Conservation (phyloP, 1,284 basidiomycete species). For the Trichosporon coremiiforme region DNA sequence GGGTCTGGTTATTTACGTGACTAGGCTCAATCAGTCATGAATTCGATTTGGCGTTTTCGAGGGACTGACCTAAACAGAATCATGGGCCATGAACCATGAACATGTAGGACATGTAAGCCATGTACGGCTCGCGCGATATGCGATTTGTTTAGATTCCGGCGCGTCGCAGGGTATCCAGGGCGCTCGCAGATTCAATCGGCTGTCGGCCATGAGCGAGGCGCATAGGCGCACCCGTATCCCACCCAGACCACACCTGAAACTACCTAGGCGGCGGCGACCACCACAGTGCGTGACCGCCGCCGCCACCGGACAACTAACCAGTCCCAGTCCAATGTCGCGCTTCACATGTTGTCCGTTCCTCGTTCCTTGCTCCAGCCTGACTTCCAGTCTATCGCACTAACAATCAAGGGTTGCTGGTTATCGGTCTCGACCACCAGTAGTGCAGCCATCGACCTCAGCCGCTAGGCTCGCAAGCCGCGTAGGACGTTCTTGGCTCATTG, state of each 20-base stretch:
- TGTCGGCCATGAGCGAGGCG: conserved; percentile 8
- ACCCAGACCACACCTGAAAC: neutral
- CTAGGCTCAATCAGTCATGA: neutral
- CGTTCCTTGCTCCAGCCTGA: neutral
- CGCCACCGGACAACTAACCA: neutral
- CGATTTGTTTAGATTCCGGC: conserved; percentile 7
- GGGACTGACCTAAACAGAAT: neutral
- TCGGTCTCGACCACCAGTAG: neutral
- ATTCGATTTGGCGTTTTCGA: conserved; percentile 1
- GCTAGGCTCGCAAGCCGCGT: neutral
- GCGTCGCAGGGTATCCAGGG: neutral
- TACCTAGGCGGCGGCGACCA: neutral
- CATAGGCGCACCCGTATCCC: neutral
- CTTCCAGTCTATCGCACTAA: neutral
- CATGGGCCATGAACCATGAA: neutral
- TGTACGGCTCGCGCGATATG: neutral
- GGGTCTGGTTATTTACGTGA: neutral
- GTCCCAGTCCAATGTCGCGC: neutral
- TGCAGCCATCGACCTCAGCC: neutral
- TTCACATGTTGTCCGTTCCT: neutral
- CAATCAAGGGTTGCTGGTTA: neutral
- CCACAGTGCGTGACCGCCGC: neutral
- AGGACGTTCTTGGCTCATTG: neutral
- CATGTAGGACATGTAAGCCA: too few relatives aligned
- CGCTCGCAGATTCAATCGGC: neutral